Evolutionary conservation across 176 grass and related monocot species (phyloP).

Genomic region (Raddia distichophylla): DNA sequence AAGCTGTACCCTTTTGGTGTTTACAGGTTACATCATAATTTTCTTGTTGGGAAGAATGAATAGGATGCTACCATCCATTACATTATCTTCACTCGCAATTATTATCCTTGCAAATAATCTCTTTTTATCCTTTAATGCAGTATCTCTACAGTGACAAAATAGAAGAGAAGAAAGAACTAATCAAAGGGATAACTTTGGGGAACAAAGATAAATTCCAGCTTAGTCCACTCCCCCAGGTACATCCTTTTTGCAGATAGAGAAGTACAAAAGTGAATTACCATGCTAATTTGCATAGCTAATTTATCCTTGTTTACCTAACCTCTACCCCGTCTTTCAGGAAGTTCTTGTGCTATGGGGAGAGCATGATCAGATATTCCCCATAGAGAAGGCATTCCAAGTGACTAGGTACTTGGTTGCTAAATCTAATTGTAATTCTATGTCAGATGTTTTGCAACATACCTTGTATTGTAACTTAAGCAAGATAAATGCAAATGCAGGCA

Average conservation of each 20-base stretch:
- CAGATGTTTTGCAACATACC: neutral
- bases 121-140: conserved; percentile 31
- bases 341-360: conserved; percentile 91
- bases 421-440: neutral
- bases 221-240: conserved; percentile 75
- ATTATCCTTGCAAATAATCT: neutral
- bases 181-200: conserved; percentile 62
- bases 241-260: neutral
- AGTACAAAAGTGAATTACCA: neutral
- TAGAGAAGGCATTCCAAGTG: conserved; percentile 65
- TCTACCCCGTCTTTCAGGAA: conserved; percentile 39
- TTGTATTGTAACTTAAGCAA: conserved; percentile 25
- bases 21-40: neutral
- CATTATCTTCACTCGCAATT: neutral
- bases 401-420: conserved; percentile 40
- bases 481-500: conserved; percentile 49
- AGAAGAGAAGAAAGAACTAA: conserved; percentile 73
- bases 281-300: neutral
- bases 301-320: neutral
- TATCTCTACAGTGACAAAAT: conserved; percentile 63
- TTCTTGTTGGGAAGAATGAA: neutral
- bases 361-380: conserved; percentile 77
- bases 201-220: conserved; percentile 77
- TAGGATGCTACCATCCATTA: neutral
- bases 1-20: neutral